Conservation (phyloP, 2,329 filamentous ascomycete genomes). For the Ascochyta fabae region DNA sequence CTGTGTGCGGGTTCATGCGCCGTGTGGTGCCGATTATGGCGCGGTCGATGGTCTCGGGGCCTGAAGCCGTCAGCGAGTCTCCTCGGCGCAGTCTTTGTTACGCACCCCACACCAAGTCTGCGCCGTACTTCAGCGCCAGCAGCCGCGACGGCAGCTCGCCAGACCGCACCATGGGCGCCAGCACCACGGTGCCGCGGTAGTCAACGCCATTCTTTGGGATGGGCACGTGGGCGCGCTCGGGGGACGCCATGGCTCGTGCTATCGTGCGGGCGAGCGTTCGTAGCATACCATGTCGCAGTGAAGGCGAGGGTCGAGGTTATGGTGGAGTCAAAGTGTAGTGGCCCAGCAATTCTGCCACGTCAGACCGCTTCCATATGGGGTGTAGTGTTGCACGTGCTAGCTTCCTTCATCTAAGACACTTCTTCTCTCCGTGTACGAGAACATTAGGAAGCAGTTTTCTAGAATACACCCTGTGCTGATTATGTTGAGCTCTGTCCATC, state of each 20-base stretch:
- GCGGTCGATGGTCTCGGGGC: constrained; percentile 92
- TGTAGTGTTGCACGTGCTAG: too few relatives aligned
- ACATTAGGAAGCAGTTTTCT: too few relatives aligned
- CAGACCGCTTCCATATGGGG: constrained; percentile 1
- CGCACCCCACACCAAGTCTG: constrained; percentile 94
- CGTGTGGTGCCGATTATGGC: constrained; percentile 87
- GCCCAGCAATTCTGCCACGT: constrained; percentile 6
- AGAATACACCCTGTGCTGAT: too few relatives aligned
- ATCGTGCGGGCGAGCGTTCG: constrained; percentile 38
- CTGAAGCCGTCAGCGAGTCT: constrained; percentile 48
- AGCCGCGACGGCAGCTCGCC: constrained; percentile 92
- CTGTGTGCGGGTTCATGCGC: constrained; percentile 75
- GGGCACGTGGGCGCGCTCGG: constrained; percentile 66
- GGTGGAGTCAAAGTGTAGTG: constrained; percentile 3
- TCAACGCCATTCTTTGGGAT: constrained; percentile 90
- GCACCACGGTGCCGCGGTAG: constrained; percentile 90
- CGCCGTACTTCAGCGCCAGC: constrained; percentile 89
- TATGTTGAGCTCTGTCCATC: too few relatives aligned
- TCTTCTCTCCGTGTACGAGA: too few relatives aligned
- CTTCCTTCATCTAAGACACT: too few relatives aligned
- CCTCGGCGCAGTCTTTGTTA: not conserved
- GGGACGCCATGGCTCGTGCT: constrained; percentile 41
- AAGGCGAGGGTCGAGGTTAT: not conserved
- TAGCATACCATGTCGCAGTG: constrained; percentile 48
- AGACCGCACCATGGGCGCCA: constrained; percentile 98